Evolutionary conservation across 2,329 filamentous ascomycete species (phyloP).

Genomic region (Venturia aucupariae): DNA sequence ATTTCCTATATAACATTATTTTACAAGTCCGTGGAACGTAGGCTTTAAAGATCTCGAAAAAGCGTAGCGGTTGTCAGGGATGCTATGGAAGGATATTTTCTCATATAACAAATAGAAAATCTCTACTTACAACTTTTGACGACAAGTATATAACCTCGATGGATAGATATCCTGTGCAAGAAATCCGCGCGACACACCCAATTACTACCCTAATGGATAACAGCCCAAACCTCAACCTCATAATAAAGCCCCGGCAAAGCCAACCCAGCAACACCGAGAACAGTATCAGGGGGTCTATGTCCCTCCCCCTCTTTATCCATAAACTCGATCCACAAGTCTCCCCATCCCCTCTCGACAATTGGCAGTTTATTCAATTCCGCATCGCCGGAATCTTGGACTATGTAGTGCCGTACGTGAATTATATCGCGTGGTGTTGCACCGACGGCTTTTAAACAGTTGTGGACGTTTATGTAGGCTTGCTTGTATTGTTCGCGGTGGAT

Average conservation of each 20-base stretch:
- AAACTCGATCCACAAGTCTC: constrained; percentile 26
- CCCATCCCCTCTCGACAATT: constrained; percentile 23
- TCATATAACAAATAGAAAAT: too few species aligned
- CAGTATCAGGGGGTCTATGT: constrained; percentile 29
- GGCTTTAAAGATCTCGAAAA: too few species aligned
- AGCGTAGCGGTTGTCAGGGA: too few species aligned
- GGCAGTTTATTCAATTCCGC: constrained; percentile 16
- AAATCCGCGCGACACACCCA: too few species aligned
- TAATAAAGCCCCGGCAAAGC: constrained; percentile 25
- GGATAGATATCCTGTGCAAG: neutral
- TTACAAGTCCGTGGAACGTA: too few species aligned
- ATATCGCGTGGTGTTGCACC: constrained; percentile 28
- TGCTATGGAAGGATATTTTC: too few species aligned
- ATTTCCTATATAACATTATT: too few species aligned
- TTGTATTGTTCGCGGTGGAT: constrained; percentile 21
- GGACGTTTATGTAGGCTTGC: constrained; percentile 23
- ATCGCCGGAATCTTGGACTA: constrained; percentile 27
- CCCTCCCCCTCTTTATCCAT: constrained; percentile 26
- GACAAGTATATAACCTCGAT: neutral
- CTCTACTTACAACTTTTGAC: neutral
- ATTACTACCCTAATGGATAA: constrained; percentile 20
- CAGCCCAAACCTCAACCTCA: constrained; percentile 27
- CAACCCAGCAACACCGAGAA: constrained; percentile 27
- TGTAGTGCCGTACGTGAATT: constrained; percentile 27
- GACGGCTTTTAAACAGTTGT: constrained; percentile 22